phyloP scores from a whole-genome alignment of 768 basidiomycete species.

The Psilocybe tampanensis region DNA sequence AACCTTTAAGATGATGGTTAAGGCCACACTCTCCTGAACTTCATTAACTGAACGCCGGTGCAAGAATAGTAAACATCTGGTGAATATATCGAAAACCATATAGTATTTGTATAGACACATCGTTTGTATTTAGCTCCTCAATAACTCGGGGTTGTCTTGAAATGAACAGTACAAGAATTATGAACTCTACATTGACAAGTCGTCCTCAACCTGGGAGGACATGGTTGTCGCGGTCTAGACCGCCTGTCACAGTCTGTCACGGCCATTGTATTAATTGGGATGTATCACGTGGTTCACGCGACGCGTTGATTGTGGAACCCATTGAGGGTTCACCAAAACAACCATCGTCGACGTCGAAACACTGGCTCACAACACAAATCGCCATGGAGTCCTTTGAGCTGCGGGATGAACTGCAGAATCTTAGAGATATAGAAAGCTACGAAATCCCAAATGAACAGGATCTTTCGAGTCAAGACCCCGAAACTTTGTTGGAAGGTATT shows the following conservation, averaged over 20 bases:
- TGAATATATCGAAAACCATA: no score
- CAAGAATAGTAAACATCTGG: no score
- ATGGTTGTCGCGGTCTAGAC: no score
- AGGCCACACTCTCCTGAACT: no score
- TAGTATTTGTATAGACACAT: no score
- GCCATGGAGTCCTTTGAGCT: constrained; percentile 58
- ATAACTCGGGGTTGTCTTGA: no score
- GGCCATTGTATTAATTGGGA: not conserved
- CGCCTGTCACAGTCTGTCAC: no score
- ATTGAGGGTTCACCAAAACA: not conserved
- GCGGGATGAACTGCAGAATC: constrained; percentile 72
- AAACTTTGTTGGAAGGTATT: constrained; percentile 61
- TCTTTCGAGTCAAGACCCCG: constrained; percentile 54
- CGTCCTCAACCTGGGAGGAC: no score
- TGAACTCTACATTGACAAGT: no score
- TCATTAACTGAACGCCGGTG: constrained; percentile 31
- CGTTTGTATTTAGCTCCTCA: no score
- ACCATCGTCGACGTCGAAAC: not conserved
- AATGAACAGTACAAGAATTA: no score
- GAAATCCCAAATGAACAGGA: constrained; percentile 73
- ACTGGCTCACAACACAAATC: not conserved
- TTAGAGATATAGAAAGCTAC: constrained; percentile 64
- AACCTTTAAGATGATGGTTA: no score
- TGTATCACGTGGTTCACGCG: constrained; percentile 10
- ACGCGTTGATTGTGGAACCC: constrained; percentile 12